Percentiles rank a stretch among this genome's conserved stretches.
Evolutionary conservation across 495 filamentous ascomycete species (phyloP).

Genomic region (Neurospora discreta): DNA sequence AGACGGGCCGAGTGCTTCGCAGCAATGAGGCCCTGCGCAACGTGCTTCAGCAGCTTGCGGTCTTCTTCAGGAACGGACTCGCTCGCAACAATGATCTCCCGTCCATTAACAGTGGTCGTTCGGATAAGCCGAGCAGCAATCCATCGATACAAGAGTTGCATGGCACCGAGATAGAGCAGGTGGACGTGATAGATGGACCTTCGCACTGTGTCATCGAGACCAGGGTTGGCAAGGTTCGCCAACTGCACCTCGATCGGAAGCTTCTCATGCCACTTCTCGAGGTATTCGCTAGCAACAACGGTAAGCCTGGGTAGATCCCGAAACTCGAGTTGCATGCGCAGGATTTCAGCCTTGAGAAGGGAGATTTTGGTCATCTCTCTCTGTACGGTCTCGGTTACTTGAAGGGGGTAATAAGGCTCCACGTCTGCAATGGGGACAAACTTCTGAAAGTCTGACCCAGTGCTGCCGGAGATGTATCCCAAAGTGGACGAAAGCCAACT

Average conservation of each 20-base stretch:
- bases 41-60: slow-evolving; percentile 1
- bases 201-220: slow-evolving; percentile 4
- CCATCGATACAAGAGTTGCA: slow-evolving; percentile 23
- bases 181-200: slow-evolving; percentile 23
- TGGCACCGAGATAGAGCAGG: slow-evolving; percentile 22
- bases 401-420: background rate
- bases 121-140: slow-evolving; percentile 15
- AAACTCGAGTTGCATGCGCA: slow-evolving; percentile 16
- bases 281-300: slow-evolving; percentile 6
- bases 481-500: slow-evolving; percentile 26
- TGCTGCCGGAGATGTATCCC: slow-evolving; percentile 18
- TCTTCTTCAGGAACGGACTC: background rate
- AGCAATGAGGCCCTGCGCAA: slow-evolving; percentile 11
- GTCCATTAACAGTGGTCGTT: background rate
- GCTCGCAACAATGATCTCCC: background rate
- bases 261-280: slow-evolving; percentile 4
- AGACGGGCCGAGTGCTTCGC: slow-evolving; percentile 19
- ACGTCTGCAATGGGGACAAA: slow-evolving; percentile 10
- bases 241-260: slow-evolving; percentile 2
- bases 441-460: slow-evolving; percentile 10
- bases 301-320: slow-evolving; percentile 12
- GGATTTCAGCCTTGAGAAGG: slow-evolving; percentile 18
- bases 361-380: slow-evolving; percentile 22
- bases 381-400: slow-evolving; percentile 11
- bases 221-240: slow-evolving; percentile 6